Percentiles rank a stretch among this genome's conserved stretches.
Conservation (phyloP, 2,329 filamentous ascomycete genomes). For the Cryphonectria carpinicola region DNA sequence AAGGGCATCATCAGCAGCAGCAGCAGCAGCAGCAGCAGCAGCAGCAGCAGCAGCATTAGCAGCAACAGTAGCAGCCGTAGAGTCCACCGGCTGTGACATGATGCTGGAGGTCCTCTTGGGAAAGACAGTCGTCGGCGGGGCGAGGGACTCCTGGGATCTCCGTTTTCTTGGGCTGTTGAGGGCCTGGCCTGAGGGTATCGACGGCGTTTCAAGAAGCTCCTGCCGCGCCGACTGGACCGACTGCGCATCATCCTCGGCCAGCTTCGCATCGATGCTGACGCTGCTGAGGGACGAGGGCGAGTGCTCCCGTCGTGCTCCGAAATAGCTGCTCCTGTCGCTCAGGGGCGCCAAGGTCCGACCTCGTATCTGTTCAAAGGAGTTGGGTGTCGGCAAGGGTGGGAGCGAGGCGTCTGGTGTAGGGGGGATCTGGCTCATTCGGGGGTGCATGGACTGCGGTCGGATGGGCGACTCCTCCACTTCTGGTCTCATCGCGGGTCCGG, state of each 20-base stretch:
- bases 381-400: conserved; percentile 47
- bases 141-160: conserved; percentile 52
- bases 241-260: conserved; percentile 27
- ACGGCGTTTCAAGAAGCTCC: conserved; percentile 42
- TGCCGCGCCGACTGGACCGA: conserved; percentile 40
- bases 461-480: conserved; percentile 61
- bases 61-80: conserved; percentile 48
- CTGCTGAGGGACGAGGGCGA: conserved; percentile 59
- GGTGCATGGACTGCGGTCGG: conserved; percentile 75
- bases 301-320: conserved; percentile 60
- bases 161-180: conserved; percentile 52
- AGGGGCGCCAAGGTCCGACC: conserved; percentile 46
- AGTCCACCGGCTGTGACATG: conserved; percentile 65
- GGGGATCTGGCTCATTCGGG: conserved; percentile 69
- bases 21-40: too few relatives aligned
- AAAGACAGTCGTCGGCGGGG: conserved; percentile 37
- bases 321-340: conserved; percentile 47
- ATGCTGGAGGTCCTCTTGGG: conserved; percentile 62
- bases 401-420: conserved; percentile 53
- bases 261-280: conserved; percentile 29
- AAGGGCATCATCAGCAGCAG: conserved; percentile 69
- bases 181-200: conserved; percentile 34
- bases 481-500: conserved; percentile 54
- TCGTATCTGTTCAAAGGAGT: conserved; percentile 45
- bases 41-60: conserved; percentile 35